These are phyloP conservation scores for Coccomyxa sp. DNA, from an alignment of 139 green algal genomes.

Conservation along the genomic window DNA sequence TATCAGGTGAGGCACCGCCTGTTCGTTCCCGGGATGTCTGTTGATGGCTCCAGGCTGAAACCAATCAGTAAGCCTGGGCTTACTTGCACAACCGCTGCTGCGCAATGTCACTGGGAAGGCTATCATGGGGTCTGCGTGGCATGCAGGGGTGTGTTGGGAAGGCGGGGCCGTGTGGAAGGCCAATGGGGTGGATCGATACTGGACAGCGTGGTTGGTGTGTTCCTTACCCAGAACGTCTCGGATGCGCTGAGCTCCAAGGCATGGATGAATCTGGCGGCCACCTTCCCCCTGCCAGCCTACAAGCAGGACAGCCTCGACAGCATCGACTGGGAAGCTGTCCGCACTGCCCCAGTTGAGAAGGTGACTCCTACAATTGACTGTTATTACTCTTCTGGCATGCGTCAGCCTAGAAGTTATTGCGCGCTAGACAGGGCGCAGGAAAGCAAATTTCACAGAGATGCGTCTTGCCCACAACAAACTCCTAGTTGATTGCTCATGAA, in stretches of 20 bases:
- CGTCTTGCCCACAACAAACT: too few species aligned
- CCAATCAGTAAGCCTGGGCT: not conserved
- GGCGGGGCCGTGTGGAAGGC: conserved; percentile 8
- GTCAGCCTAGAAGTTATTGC: too few species aligned
- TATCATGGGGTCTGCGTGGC: not conserved
- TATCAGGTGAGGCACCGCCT: conserved; percentile 24
- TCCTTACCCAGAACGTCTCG: conserved; percentile 79
- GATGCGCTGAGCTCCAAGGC: conserved; percentile 76
- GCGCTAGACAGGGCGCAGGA: too few species aligned
- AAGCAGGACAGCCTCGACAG: conserved; percentile 17
- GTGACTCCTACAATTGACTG: not conserved
- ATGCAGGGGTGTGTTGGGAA: conserved; percentile 40
- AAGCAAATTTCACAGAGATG: too few species aligned
- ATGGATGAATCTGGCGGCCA: conserved; percentile 67
- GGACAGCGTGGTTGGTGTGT: conserved; percentile 76
- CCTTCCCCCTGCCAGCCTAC: conserved; percentile 38
- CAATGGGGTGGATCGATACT: conserved; percentile 72
- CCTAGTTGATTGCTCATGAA: too few species aligned
- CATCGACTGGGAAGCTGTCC: conserved; percentile 63
- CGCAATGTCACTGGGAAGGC: not conserved
- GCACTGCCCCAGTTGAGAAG: conserved; percentile 21
- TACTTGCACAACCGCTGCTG: not conserved
- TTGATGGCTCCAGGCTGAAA: not conserved
- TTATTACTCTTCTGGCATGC: too few species aligned
- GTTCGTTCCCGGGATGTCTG: not conserved